phyloP scores from a whole-genome alignment of 169 alveolate species.

The Plasmodium chabaudi region DNA sequence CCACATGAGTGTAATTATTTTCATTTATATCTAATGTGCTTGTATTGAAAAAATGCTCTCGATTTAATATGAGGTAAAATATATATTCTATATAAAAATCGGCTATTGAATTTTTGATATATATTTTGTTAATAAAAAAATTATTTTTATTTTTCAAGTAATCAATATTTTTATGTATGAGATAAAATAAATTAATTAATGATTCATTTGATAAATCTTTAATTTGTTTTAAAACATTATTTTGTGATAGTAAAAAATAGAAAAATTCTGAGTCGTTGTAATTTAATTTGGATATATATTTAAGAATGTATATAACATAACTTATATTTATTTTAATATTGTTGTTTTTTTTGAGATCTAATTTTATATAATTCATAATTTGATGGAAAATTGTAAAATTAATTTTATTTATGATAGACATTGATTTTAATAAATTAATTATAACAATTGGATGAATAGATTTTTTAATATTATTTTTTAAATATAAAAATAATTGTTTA shows the following conservation, averaged over 20 bases:
- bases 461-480: slow-evolving; percentile 57
- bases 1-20: not conserved
- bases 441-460: slow-evolving; percentile 38
- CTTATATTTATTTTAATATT: not conserved
- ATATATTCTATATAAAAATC: not conserved
- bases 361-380: slow-evolving; percentile 18
- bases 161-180: slow-evolving; percentile 1
- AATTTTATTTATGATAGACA: not conserved
- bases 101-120: too few species aligned
- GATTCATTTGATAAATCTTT: slow-evolving; percentile 1
- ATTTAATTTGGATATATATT: slow-evolving; percentile 8
- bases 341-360: slow-evolving; percentile 4
- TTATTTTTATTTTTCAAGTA: too few species aligned
- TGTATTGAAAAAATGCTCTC: not conserved
- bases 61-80: not conserved
- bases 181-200: slow-evolving; percentile 22
- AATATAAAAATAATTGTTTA: slow-evolving; percentile 32
- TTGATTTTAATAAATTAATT: slow-evolving; percentile 15
- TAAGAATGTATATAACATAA: slow-evolving; percentile 24
- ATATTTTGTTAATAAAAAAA: too few species aligned
- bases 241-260: slow-evolving; percentile 3
- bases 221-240: slow-evolving; percentile 10
- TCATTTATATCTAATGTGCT: not conserved
- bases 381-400: slow-evolving; percentile 34
- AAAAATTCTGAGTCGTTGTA: slow-evolving; percentile 24